Base-by-base conservation (phyloP, 805 yeast genomes). In the Saturnispora mendoncae region DNA sequence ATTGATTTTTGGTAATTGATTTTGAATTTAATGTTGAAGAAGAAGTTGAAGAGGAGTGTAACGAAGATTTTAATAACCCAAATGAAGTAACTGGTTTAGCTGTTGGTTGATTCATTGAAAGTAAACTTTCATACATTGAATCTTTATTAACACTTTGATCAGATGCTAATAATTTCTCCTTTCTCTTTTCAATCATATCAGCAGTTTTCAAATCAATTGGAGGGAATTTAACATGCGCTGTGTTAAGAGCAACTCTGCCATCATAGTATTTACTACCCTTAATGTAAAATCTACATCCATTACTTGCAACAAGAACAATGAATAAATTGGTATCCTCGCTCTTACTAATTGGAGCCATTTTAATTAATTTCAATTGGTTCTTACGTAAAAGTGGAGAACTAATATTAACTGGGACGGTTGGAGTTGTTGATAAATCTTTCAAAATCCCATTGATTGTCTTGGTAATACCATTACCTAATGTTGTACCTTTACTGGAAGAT, bases 211-310 rank as follows among this genome's bases (percentile, higher is more conserved):
- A 40, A 39, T 59, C 64, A 7, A 65, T 57, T 2, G 76, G 76
- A 3, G 76, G 76, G 44, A 67, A 69, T 25, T 72, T 62, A 14
- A 65, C 66, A 53, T 57, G 50, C 50, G 64, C 55, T 40, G 75
- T 62, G 39, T 61, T 49, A 42, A 53, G 38, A 0, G 61, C 48
- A n/a, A 61, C 42, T 38, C 63, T 48, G 53, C 62, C 55, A 54
- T 60, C 40, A 59, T 66, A 51, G 40, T 50, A 34, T 42, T 64
- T 46, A 53, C 69, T 47, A 33, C 84, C 76, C 47, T 78, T 73
- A 38, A 80, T 58, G 46, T 75, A 79, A 20, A 87, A 66, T 50
- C 97, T 73, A 50, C 84, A 83, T n/a, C 97, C 96, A 46, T 78
- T 81, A 36, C 76, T 68, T 0, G 95, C 84, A 13, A 84, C 69